These are phyloP conservation scores for Polysphondylium violaceum DNA, from an alignment of 78 protist genomes.

Conservation along the genomic window DNA sequence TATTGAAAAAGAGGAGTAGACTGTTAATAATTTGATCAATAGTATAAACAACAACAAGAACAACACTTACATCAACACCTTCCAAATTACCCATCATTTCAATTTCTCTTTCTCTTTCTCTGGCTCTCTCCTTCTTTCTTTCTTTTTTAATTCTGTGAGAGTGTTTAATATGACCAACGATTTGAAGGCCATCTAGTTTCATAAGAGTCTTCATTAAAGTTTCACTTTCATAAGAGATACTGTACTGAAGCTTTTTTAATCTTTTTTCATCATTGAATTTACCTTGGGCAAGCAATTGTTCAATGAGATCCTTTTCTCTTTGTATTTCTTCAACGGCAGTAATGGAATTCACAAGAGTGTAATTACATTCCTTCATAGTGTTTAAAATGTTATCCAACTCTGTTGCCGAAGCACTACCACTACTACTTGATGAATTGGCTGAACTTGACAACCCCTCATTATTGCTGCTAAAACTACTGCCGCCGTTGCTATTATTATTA, in stretches of 20 bases:
- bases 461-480: neutral
- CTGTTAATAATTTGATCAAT: neutral
- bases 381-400: slow-evolving; percentile 10
- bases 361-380: slow-evolving; percentile 49
- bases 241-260: slow-evolving; percentile 17
- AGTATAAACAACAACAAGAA: too few relatives aligned
- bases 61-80: neutral
- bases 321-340: slow-evolving; percentile 33
- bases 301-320: slow-evolving; percentile 38
- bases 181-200: slow-evolving; percentile 31
- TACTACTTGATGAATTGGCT: neutral
- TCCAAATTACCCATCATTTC: too few relatives aligned
- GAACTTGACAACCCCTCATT: neutral
- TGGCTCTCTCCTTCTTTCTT: slow-evolving; percentile 1
- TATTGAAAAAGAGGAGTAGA: neutral
- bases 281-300: neutral
- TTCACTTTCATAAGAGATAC: slow-evolving; percentile 37
- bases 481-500: too few relatives aligned
- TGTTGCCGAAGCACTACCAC: neutral
- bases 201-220: slow-evolving; percentile 29
- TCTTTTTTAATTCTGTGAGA: slow-evolving; percentile 29
- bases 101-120: neutral
- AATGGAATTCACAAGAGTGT: slow-evolving; percentile 55
- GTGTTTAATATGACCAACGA: slow-evolving; percentile 34
- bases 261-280: neutral